Evolutionary conservation across 768 basidiomycete genomes (phyloP).

Genomic region (Coprinopsis cinerea): DNA sequence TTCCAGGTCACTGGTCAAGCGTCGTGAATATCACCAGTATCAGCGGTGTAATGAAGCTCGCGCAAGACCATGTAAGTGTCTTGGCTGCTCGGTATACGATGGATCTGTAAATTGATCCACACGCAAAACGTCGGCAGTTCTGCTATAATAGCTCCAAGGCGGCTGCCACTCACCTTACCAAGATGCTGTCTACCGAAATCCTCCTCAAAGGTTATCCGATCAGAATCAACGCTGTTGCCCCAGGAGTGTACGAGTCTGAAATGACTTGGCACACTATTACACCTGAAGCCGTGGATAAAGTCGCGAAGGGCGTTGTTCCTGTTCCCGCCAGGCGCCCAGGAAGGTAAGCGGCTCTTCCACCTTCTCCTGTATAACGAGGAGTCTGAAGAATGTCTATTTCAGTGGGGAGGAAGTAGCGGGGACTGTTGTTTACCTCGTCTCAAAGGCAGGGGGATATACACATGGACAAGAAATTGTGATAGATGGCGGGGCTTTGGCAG

Average conservation of each 20-base stretch:
- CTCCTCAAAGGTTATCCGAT: constrained; percentile 62
- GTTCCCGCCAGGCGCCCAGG: constrained; percentile 61
- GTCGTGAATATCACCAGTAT: constrained; percentile 79
- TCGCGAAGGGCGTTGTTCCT: constrained; percentile 55
- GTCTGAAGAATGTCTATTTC: not conserved
- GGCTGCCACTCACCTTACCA: constrained; percentile 71
- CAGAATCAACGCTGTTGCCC: constrained; percentile 70
- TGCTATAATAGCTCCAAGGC: constrained; percentile 80
- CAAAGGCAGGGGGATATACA: constrained; percentile 65
- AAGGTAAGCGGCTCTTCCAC: constrained; percentile 43
- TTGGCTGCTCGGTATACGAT: not conserved
- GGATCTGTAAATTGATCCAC: not conserved
- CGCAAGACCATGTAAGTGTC: constrained; percentile 76
- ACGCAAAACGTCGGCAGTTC: constrained; percentile 42
- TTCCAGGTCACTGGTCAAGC: constrained; percentile 49
- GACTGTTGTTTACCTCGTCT: constrained; percentile 70
- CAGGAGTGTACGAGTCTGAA: constrained; percentile 72
- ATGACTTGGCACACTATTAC: constrained; percentile 56
- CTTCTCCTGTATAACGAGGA: not conserved
- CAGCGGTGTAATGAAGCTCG: constrained; percentile 63
- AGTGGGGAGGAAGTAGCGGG: constrained; percentile 75
- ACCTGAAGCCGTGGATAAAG: constrained; percentile 40
- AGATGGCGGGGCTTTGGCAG: constrained; percentile 69
- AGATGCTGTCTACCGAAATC: constrained; percentile 70
- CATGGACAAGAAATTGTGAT: constrained; percentile 76